Base-by-base conservation (phyloP, 2,329 filamentous ascomycete genomes). In the Aspergillus hortae region DNA sequence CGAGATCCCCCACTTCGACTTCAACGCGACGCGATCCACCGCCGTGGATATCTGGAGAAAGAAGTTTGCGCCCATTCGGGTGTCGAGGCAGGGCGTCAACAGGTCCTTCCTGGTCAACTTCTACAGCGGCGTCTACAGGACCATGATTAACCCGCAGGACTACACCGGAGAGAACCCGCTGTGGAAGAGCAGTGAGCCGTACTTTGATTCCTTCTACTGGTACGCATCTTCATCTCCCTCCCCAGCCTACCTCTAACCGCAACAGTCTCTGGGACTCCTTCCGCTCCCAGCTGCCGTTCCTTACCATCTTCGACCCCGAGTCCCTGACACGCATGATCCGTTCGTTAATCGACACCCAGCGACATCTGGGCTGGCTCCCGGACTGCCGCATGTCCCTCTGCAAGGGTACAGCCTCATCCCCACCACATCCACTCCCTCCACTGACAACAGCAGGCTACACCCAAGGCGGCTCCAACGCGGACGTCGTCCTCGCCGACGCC, bases 191-290 rank as follows among this genome's bases (percentile, higher is more conserved):
- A 71, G 69, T 1, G 85, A 88, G 66, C 86, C 85, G 0, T 89
- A 89, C 58, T 89, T 85, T 64, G 86, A 89, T 66, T 87, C 84
- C 0, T 88, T 87, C 57, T 90, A 90, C 67, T 89, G 85, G 77
- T 80, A 60, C 59, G 23, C 6, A 3, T 15, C 1, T 21, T 45
- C 6, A 2, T n/a, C 6, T 4, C 11, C 6, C 4, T 41, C 21
- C 32, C 32, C 19, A 35, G 21, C 61, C 48, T 19, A 19, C 9
- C 2, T 42, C 40, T 42, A 17, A 42, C 40, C 11, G 40, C 15
- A 21, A 11, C 44, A 71, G 70, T 59, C 80, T 89, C 2, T 89
- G 86, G 86, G 86, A 89, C 60, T 81, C 79, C 0, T 89, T 88
- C 59, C 75, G 86, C 12, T 85, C 82, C 21, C 85, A 87, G 53